Evolutionary conservation across 2,329 filamentous ascomycete species (phyloP).

Genomic region (Aschersonia sp.): DNA sequence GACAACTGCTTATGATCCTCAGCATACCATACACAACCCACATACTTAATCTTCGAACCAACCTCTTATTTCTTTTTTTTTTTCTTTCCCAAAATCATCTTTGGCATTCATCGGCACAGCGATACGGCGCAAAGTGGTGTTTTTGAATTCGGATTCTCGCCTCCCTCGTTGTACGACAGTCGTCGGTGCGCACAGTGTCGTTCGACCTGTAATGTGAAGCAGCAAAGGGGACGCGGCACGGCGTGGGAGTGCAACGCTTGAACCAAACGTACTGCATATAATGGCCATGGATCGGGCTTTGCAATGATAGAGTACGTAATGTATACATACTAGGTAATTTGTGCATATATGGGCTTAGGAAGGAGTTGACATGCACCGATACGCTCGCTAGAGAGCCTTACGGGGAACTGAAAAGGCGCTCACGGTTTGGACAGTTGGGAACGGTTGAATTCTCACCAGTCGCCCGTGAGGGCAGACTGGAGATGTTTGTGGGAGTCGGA

Average conservation of each 20-base stretch:
- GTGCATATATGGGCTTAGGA: constrained; percentile 15
- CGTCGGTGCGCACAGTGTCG: not conserved
- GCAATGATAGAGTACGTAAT: constrained; percentile 23
- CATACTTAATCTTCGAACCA: constrained; percentile 1
- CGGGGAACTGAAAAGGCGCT: constrained; percentile 8
- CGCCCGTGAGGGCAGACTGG: constrained; percentile 1
- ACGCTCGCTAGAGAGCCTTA: constrained; percentile 17
- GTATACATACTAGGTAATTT: constrained; percentile 24
- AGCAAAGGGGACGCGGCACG: constrained; percentile 12
- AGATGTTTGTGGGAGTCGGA: not conserved
- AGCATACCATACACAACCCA: not conserved
- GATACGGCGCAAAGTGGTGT: constrained; percentile 21
- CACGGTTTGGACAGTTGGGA: constrained; percentile 3
- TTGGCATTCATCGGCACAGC: constrained; percentile 26
- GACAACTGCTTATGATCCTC: not conserved
- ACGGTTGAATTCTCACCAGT: not conserved
- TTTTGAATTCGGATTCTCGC: constrained; percentile 7
- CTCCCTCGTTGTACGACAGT: not conserved
- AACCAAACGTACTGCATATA: constrained; percentile 16
- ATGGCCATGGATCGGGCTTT: constrained; percentile 10
- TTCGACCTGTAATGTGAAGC: constrained; percentile 1
- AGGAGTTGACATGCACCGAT: constrained; percentile 12
- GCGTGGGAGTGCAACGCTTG: not conserved
- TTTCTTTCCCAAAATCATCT: constrained; percentile 12
- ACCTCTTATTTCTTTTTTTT: constrained; percentile 5